These are phyloP conservation scores for Chalara sp. DNA, from an alignment of 2,329 filamentous ascomycete genomes.

Conservation along the genomic window DNA sequence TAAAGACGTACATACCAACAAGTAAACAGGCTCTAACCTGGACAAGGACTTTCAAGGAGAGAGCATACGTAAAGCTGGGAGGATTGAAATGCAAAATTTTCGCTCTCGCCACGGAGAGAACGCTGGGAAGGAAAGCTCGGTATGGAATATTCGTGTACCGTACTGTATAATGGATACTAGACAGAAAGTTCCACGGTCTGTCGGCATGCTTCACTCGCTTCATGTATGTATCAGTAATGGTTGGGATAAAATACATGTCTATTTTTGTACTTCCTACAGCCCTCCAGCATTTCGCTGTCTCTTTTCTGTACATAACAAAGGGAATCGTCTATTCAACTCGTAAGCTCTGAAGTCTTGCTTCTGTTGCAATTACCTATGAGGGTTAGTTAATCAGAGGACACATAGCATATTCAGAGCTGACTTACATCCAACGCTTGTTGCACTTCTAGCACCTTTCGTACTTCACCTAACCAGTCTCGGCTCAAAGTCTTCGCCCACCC, in stretches of 20 bases:
- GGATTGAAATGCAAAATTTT: too few species aligned
- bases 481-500: slow-evolving; percentile 96
- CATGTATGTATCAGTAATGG: neutral
- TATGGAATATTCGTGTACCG: too few species aligned
- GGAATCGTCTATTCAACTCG: slow-evolving; percentile 58
- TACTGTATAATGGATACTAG: too few species aligned
- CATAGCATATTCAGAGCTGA: slow-evolving; percentile 1
- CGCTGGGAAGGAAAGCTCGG: too few species aligned
- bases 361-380: slow-evolving; percentile 75
- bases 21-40: too few species aligned
- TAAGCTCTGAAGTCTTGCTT: slow-evolving; percentile 83
- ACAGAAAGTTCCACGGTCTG: too few species aligned
- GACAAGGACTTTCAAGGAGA: too few species aligned
- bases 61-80: too few species aligned
- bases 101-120: too few species aligned
- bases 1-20: too few species aligned
- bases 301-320: slow-evolving; percentile 21
- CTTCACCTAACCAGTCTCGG: slow-evolving; percentile 88
- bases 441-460: slow-evolving; percentile 87
- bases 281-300: neutral
- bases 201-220: too few species aligned
- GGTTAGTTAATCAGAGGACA: neutral
- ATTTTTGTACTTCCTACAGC: slow-evolving; percentile 3
- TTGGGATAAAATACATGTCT: slow-evolving; percentile 1
- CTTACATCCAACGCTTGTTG: slow-evolving; percentile 91